These are phyloP conservation scores for Colletotrichum orchidophilum DNA, from an alignment of 2,329 filamentous ascomycete species.

Conservation along the genomic window DNA sequence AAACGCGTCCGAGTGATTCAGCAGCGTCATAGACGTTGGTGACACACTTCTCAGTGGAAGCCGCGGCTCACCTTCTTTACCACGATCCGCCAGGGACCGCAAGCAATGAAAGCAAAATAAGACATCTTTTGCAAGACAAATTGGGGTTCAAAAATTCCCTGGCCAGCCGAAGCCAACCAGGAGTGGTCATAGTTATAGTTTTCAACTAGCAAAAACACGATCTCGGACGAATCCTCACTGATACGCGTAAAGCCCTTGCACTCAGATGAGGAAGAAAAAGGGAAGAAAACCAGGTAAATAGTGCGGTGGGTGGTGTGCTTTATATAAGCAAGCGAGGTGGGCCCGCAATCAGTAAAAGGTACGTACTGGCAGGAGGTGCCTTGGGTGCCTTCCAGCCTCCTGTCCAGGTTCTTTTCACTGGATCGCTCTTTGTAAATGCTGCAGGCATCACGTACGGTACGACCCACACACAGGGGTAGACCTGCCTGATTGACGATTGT, in stretches of 20 bases:
- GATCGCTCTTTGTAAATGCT: neutral
- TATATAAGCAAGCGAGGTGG: constrained; percentile 32
- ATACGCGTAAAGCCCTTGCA: constrained; percentile 84
- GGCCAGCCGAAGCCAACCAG: constrained; percentile 73
- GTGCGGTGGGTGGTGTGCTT: neutral
- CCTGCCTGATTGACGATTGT: neutral
- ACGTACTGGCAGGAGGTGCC: constrained; percentile 8
- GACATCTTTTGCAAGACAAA: constrained; percentile 43
- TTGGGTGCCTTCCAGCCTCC: neutral
- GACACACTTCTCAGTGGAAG: no score
- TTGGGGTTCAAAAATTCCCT: constrained; percentile 81
- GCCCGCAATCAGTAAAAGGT: constrained; percentile 19
- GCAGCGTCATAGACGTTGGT: no score
- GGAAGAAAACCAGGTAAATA: constrained; percentile 39
- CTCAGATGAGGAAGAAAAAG: constrained; percentile 64
- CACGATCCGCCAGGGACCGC: constrained; percentile 50
- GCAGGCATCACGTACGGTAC: neutral
- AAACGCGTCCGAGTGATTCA: no score
- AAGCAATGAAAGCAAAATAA: constrained; percentile 59
- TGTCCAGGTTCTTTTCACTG: neutral
- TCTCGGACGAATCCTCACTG: constrained; percentile 90
- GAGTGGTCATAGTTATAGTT: constrained; percentile 84
- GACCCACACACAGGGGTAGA: neutral
- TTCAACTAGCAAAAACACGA: constrained; percentile 91
- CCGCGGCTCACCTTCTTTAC: constrained; percentile 68